phyloP scores from a whole-genome alignment of 1,284 basidiomycete species.

The Heimioporus retisporus region DNA sequence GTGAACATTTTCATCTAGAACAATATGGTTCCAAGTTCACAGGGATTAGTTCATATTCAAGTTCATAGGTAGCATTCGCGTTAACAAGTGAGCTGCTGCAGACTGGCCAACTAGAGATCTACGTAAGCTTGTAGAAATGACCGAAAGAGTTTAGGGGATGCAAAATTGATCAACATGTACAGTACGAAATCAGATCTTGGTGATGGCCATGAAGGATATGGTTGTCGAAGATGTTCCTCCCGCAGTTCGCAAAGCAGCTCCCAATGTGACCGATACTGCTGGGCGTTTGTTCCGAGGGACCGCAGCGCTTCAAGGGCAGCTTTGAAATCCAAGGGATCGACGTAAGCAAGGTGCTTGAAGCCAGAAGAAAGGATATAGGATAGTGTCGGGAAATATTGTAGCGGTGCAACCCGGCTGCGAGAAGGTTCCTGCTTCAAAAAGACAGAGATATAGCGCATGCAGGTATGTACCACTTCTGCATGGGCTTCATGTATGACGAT shows the following conservation, averaged over 20 bases:
- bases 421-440: not conserved
- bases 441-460: conserved; percentile 5
- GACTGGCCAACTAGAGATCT: too few species aligned
- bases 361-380: conserved; percentile 5
- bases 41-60: too few species aligned
- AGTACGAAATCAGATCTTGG: conserved; percentile 8
- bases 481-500: conserved; percentile 3
- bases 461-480: not conserved
- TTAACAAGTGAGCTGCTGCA: too few species aligned
- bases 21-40: too few species aligned
- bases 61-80: too few species aligned
- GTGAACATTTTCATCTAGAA: too few species aligned
- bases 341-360: conserved; percentile 11
- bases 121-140: not conserved
- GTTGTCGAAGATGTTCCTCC: conserved; percentile 5
- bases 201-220: conserved; percentile 13
- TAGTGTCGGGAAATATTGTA: not conserved
- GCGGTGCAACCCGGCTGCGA: too few species aligned
- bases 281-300: not conserved
- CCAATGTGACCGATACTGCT: conserved; percentile 8
- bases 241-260: conserved; percentile 9
- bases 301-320: not conserved
- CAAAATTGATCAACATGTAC: conserved; percentile 6
- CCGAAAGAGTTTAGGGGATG: not conserved
- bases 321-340: not conserved